Base-by-base conservation (phyloP, 495 filamentous ascomycete genomes). In the Aspergillus affinis region DNA sequence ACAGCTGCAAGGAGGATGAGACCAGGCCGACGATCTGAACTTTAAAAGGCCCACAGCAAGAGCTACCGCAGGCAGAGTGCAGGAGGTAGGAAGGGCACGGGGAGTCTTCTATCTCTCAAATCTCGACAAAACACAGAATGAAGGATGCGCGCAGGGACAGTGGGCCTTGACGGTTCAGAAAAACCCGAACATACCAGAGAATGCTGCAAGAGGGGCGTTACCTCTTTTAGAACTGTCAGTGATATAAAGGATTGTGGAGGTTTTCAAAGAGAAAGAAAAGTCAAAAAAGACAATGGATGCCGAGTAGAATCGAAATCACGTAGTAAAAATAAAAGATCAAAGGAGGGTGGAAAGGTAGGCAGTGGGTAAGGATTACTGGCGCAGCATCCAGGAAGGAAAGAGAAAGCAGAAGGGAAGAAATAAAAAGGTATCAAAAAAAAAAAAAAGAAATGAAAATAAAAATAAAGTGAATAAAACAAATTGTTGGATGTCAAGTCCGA, bases 1-100 rank as follows among this genome's bases (percentile, higher is more conserved):
- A 61, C 55, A 53, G 67, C 62, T 63, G 65, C 62, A 67, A 67
- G 67, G 65, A 70, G 64, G 52, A 60, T 69, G 64, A 66, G 62
- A 69, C 67, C 56, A 60, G 58, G 49, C 30, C 30, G 63, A 58
- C 23, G 62, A 67, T 60, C 60, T 45, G 54, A 57, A 58, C 50
- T 44, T 52, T 61, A 59, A 48, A 48, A 29, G 58, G 59, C 57
- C 57, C 54, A 52, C 56, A 59, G 63, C 55, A 59, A 59, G 51
- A 59, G 65, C 56, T 64, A 64, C 60, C 64, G 54, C 44, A 48
- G 59, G 54, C 46, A 55, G 54, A 53, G 49, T 0, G 20, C 17
- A 48, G 23, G 48, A 9, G n/a, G 48, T 7, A 49, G 47, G 23
- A 47, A 57, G 58, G 65, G 48, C 59, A 19, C 29, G 47, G 52